Evolutionary conservation across 2,329 filamentous ascomycete genomes (phyloP).

Genomic region (Fusarium oxysporum): DNA sequence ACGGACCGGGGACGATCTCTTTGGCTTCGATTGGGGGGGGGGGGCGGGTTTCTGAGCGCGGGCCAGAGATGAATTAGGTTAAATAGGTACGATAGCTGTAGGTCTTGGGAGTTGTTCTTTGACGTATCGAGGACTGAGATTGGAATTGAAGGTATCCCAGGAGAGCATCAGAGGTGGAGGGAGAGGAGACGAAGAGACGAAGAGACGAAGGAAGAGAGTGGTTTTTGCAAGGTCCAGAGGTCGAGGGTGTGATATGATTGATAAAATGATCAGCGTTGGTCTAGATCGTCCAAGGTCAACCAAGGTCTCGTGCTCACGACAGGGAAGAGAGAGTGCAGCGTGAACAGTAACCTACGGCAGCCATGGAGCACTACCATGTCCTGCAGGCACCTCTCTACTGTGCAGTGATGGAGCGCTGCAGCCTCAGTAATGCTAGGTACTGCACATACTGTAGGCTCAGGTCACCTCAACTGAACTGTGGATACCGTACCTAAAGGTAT

Average conservation of each 20-base stretch:
- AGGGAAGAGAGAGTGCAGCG: constrained; percentile 2
- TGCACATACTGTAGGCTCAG: background rate
- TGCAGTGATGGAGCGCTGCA: background rate
- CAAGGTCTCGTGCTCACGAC: constrained; percentile 26
- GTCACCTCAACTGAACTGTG: background rate
- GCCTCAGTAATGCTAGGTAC: background rate
- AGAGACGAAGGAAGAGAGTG: background rate
- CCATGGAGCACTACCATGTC: background rate
- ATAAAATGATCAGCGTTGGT: constrained; percentile 30
- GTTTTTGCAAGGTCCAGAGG: background rate
- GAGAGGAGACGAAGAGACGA: background rate
- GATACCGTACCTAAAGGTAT: background rate
- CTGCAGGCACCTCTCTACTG: background rate
- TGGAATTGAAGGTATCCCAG: background rate
- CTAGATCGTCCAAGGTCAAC: constrained; percentile 26
- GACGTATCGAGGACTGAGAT: background rate
- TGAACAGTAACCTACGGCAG: background rate
- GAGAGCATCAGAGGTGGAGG: constrained; percentile 1
- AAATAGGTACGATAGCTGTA: background rate
- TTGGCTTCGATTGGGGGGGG: background rate
- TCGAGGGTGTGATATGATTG: constrained; percentile 12
- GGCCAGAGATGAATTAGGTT: background rate
- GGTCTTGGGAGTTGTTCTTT: background rate
- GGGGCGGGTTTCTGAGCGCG: constrained; percentile 2
- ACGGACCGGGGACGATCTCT: constrained; percentile 30